A percentile compares a stretch with the other conserved stretches of the same genome.
These are phyloP conservation scores for Neoboletus brunneissimus DNA, from an alignment of 768 basidiomycete genomes.

Conservation along the genomic window DNA sequence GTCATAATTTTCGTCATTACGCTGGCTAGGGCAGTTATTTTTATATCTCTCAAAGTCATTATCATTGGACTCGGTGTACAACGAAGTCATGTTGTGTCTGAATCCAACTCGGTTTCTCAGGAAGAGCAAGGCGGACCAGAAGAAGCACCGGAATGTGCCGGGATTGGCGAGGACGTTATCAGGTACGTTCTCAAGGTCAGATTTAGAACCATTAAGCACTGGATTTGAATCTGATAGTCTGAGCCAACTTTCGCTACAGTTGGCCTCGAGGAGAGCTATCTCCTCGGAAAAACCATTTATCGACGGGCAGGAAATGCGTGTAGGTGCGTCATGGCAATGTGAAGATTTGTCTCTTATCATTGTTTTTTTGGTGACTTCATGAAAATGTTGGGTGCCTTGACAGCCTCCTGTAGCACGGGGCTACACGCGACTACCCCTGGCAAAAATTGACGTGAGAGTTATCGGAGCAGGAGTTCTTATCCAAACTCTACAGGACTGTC, in stretches of 20 bases:
- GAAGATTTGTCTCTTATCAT: neutral
- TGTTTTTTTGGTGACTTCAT: neutral
- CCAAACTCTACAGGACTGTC: neutral
- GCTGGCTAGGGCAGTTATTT: slow-evolving; percentile 50
- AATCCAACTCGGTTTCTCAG: slow-evolving; percentile 70
- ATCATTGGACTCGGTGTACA: slow-evolving; percentile 75
- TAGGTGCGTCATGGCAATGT: neutral
- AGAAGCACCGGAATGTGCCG: slow-evolving; percentile 58
- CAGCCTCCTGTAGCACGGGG: neutral
- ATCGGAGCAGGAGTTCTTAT: neutral
- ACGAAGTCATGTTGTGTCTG: slow-evolving; percentile 72
- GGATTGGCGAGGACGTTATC: slow-evolving; percentile 77
- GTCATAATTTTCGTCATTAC: slow-evolving; percentile 56
- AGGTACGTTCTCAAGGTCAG: slow-evolving; percentile 46
- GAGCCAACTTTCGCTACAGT: neutral
- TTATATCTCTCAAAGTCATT: slow-evolving; percentile 78
- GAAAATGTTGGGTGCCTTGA: too few species aligned
- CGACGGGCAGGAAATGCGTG: neutral
- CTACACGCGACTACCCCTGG: neutral
- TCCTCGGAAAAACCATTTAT: neutral
- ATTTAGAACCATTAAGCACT: neutral
- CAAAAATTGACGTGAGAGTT: neutral
- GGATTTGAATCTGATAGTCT: slow-evolving; percentile 34
- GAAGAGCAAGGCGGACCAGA: slow-evolving; percentile 69
- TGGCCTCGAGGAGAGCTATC: neutral